Evolutionary conservation across 2,329 filamentous ascomycete genomes (phyloP), one percentile per base, ranked within the genome.

Genomic region (Calonectria hongkongensis): DNA sequence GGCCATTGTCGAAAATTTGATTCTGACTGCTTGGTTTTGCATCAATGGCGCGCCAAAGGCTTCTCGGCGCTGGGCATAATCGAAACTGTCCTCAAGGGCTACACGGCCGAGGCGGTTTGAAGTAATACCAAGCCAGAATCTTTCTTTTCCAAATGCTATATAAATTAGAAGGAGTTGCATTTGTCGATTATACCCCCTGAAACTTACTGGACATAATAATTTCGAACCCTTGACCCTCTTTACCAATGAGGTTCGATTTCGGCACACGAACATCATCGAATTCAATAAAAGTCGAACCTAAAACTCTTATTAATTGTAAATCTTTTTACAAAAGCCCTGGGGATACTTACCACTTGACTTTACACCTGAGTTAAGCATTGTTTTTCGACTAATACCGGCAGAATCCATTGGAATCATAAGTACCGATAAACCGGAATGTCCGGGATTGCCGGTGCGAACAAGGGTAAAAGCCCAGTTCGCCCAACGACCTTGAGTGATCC

Each of bases 351-450:
- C 91, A 48, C 91, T 92, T 6, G 91, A 91, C 76, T 91, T 89
- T n/a, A 93, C 91, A 3, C 92, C 92, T 30, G 89, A 91, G 80
- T 94, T 94, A 66, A 88, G 82, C 81, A 94, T 92, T 64, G 85
- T 87, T 25, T 85, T 64, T 85, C 85, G 2, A 30, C 85, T 84
- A 8, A 92, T 83, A n/a, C 91, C 91, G 2, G 85, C 82, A 0
- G 83, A 79, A 50, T 85, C 81, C 36, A 89, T 83, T 0, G 90
- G 87, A 28, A 92, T 90, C 3, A 92, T 88, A 1, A 93, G 82
- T 2, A 92, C 84, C 0, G 89, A 91, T 36, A 92, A 86, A 4
- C 91, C 91, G 2, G 78, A 77, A 66, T 85, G 85, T 13, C 91
- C 91, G 0, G 86, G 81, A 0, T 86, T 88, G 5, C 90, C 89